Conservation (phyloP, 225 moss, liverwort and hornwort species). For the Polytrichum formosum region DNA sequence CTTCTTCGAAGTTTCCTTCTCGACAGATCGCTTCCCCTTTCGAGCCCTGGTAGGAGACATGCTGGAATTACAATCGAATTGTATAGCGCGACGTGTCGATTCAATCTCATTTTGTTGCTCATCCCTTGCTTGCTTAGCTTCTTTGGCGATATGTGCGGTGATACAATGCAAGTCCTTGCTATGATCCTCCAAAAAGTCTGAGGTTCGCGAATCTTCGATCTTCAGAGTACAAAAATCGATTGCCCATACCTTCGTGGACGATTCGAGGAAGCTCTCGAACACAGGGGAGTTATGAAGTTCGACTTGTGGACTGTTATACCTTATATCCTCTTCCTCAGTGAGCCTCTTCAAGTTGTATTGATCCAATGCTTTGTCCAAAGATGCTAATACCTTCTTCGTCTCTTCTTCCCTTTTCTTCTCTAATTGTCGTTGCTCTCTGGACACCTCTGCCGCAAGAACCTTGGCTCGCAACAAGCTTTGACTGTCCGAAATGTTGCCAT, state of each 20-base stretch:
- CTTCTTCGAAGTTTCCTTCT: neutral
- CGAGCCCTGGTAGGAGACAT: neutral
- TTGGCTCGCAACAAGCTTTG: constrained; percentile 16
- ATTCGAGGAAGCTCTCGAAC: constrained; percentile 29
- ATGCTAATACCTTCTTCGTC: constrained; percentile 19
- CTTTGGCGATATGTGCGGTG: constrained; percentile 1
- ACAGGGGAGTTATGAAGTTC: constrained; percentile 26
- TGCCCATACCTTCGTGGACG: constrained; percentile 14
- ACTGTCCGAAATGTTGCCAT: constrained; percentile 25
- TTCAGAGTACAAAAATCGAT: constrained; percentile 2
- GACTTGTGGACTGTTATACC: constrained; percentile 11
- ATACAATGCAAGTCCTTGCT: constrained; percentile 23
- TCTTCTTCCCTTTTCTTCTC: constrained; percentile 17
- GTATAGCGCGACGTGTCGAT: neutral
- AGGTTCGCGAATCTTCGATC: neutral
- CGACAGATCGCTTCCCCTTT: constrained; percentile 1
- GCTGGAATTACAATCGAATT: neutral
- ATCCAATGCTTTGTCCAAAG: constrained; percentile 21
- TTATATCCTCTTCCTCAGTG: constrained; percentile 12
- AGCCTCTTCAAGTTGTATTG: constrained; percentile 19
- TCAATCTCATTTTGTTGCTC: neutral
- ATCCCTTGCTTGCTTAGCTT: neutral
- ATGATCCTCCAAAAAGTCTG: neutral
- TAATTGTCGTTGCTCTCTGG: constrained; percentile 9
- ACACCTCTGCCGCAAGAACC: constrained; percentile 11